Percentiles rank a stretch among this genome's conserved stretches.
Evolutionary conservation across 129 eudicot genomes (phyloP).

Genomic region (Saussurea involucrata): DNA sequence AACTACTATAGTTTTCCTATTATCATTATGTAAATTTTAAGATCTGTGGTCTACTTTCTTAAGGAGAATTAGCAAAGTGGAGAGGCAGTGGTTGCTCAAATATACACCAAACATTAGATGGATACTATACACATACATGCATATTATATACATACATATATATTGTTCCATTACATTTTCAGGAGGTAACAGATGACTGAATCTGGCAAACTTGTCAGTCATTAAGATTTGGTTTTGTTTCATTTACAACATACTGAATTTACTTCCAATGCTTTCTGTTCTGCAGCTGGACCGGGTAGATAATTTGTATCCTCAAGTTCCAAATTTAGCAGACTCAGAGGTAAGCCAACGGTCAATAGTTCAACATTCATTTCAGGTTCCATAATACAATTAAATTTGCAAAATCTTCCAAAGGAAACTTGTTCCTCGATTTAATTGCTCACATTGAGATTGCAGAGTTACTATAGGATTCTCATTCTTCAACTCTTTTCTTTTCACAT

Average conservation of each 20-base stretch:
- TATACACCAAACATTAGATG: not conserved
- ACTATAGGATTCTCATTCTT: not conserved
- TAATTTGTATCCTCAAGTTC: slow-evolving; percentile 24
- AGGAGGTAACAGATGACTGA: not conserved
- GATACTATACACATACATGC: not conserved
- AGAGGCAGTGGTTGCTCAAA: not conserved
- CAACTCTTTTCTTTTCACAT: not conserved
- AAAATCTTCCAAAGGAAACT: not conserved
- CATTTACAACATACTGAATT: not conserved
- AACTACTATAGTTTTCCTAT: not conserved
- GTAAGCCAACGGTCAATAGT: slow-evolving; percentile 12
- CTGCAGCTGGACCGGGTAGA: slow-evolving; percentile 35
- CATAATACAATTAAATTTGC: not conserved
- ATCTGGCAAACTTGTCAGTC: not conserved
- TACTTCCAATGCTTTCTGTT: not conserved
- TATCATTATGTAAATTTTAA: not conserved
- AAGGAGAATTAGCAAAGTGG: not conserved
- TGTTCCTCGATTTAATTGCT: not conserved
- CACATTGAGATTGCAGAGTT: not conserved
- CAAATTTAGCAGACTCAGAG: slow-evolving; percentile 31
- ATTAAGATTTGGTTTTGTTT: not conserved
- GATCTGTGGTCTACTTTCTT: not conserved
- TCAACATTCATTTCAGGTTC: not conserved
- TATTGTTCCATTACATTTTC: not conserved
- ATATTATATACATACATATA: too few relatives aligned